Conservation (phyloP, 192 early-diverging fungal genomes). For the Entomortierella chlamydospora region DNA sequence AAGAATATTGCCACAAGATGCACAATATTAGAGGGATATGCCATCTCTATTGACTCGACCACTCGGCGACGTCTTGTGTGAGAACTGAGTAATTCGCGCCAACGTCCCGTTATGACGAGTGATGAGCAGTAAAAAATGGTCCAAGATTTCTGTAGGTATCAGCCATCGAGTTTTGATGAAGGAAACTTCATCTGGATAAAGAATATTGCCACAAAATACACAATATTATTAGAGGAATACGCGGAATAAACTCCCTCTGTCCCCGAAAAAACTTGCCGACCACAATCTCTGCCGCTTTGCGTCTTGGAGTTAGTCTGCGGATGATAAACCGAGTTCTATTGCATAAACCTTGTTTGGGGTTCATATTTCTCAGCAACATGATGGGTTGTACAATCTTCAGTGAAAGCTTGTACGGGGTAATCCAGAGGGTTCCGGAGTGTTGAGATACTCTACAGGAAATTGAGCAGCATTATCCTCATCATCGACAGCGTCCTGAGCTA, state of each 20-base stretch:
- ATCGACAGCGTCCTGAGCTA: background rate
- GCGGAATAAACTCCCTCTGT: slow-evolving; percentile 15
- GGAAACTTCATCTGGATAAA: too few species aligned
- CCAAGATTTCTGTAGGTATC: too few species aligned
- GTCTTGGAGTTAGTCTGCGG: slow-evolving; percentile 1
- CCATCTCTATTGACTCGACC: too few species aligned
- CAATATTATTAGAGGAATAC: slow-evolving; percentile 15
- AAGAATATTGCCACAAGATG: too few species aligned
- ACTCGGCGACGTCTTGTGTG: too few species aligned
- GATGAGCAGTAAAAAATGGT: too few species aligned
- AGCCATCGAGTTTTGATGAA: too few species aligned
- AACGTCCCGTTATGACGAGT: too few species aligned
- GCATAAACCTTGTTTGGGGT: slow-evolving; percentile 27
- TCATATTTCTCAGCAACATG: slow-evolving; percentile 44
- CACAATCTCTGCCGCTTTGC: slow-evolving; percentile 18
- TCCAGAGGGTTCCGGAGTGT: background rate
- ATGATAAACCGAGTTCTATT: slow-evolving; percentile 48
- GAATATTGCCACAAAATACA: too few species aligned
- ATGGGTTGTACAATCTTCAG: slow-evolving; percentile 30
- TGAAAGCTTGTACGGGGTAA: slow-evolving; percentile 3
- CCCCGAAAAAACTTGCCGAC: slow-evolving; percentile 7
- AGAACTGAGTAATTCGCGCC: too few species aligned
- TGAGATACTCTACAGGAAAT: slow-evolving; percentile 23
- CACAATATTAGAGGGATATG: slow-evolving; percentile 14
- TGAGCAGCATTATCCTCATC: slow-evolving; percentile 3